Conservation (phyloP, 495 filamentous ascomycete genomes). For the Saxophila tyrrhenica region DNA sequence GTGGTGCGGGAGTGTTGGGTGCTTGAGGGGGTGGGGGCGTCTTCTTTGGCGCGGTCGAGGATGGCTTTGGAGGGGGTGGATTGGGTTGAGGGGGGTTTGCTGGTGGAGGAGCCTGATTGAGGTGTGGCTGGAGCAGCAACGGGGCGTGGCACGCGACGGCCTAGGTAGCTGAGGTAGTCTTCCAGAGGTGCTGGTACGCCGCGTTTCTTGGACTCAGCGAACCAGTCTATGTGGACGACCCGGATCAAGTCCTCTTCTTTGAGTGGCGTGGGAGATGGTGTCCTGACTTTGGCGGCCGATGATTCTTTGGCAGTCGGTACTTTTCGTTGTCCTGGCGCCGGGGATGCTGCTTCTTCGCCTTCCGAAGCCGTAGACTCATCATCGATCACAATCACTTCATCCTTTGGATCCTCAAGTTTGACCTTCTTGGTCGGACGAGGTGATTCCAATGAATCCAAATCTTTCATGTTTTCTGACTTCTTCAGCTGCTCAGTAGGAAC, state of each 20-base stretch:
- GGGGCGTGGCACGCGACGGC: slow-evolving; percentile 22
- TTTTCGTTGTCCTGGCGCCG: background rate
- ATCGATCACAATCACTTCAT: slow-evolving; percentile 21
- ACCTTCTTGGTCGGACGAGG: slow-evolving; percentile 14
- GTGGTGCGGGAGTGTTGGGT: slow-evolving; percentile 4
- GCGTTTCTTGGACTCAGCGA: slow-evolving; percentile 47
- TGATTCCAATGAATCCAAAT: slow-evolving; percentile 1
- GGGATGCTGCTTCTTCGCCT: slow-evolving; percentile 1
- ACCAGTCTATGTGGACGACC: slow-evolving; percentile 69
- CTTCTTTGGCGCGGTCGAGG: slow-evolving; percentile 43
- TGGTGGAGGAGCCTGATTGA: background rate
- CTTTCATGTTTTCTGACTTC: background rate
- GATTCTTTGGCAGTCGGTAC: background rate
- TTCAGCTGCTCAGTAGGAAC: slow-evolving; percentile 12
- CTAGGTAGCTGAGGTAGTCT: slow-evolving; percentile 57
- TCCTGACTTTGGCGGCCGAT: slow-evolving; percentile 16
- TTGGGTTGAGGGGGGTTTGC: background rate
- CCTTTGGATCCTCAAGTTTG: slow-evolving; percentile 11
- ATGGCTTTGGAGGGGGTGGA: slow-evolving; percentile 27
- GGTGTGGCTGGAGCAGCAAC: background rate
- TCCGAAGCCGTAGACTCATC: slow-evolving; percentile 35
- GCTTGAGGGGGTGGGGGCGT: slow-evolving; percentile 24
- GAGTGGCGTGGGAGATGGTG: background rate
- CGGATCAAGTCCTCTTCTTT: slow-evolving; percentile 35
- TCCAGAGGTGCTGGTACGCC: slow-evolving; percentile 45